Evolutionary conservation across 257 asterid genomes (phyloP).

Genomic region (Solanum bulbocastanum): DNA sequence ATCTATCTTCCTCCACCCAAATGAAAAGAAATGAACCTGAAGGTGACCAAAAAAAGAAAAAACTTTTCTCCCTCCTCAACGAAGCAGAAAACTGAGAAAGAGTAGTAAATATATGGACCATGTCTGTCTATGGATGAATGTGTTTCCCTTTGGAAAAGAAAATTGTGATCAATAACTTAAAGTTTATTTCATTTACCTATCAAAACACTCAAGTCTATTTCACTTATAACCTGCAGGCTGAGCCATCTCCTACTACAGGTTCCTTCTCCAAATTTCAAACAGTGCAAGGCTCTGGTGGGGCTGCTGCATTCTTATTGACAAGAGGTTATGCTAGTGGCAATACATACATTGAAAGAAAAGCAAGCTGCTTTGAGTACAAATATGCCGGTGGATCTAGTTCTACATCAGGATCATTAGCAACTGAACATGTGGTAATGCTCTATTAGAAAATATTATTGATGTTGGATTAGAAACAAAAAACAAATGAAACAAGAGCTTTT

Average conservation of each 20-base stretch:
- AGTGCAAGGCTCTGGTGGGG: conserved; percentile 58
- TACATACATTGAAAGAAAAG: conserved; percentile 19
- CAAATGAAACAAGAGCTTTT: neutral
- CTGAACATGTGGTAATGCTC: conserved; percentile 41
- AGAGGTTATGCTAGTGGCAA: conserved; percentile 16
- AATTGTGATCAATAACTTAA: neutral
- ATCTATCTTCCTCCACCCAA: neutral
- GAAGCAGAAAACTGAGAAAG: neutral
- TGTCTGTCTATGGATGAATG: neutral
- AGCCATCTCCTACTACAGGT: conserved; percentile 98
- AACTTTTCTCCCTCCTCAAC: neutral
- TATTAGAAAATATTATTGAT: neutral
- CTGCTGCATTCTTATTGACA: conserved; percentile 19
- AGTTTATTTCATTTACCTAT: neutral
- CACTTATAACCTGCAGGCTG: conserved; percentile 45
- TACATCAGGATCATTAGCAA: conserved; percentile 40
- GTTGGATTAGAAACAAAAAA: neutral
- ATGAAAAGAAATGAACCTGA: neutral
- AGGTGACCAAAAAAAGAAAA: neutral
- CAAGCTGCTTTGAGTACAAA: conserved; percentile 68
- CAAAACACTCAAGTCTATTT: neutral
- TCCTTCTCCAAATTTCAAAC: conserved; percentile 62
- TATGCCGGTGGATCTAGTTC: conserved; percentile 58
- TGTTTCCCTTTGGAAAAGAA: neutral
- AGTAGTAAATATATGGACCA: neutral